Conservation (phyloP, 208 protist species). For the Acanthamoeba triangularis region DNA sequence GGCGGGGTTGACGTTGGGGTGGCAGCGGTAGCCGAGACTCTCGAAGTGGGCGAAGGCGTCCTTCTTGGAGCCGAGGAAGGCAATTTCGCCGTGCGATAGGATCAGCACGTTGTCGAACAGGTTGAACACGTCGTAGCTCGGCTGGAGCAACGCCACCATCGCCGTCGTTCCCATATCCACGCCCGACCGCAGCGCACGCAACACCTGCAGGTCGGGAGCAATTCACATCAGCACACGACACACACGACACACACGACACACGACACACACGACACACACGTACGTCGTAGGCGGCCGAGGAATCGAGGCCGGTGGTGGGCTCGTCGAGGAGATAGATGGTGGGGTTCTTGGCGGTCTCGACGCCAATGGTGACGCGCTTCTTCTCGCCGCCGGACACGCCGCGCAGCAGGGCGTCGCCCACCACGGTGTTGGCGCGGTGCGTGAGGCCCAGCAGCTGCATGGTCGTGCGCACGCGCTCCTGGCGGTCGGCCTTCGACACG, state of each 20-base stretch:
- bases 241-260: not conserved
- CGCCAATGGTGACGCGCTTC: constrained; percentile 89
- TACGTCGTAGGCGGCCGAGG: constrained; percentile 76
- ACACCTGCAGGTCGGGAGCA: not conserved
- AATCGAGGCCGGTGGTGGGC: constrained; percentile 93
- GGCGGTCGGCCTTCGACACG: constrained; percentile 4
- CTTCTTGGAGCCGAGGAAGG: constrained; percentile 24
- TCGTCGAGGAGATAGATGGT: constrained; percentile 88
- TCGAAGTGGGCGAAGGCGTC: constrained; percentile 64
- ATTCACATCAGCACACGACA: not conserved
- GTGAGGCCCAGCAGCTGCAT: constrained; percentile 79
- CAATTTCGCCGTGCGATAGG: constrained; percentile 74
- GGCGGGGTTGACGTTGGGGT: constrained; percentile 76
- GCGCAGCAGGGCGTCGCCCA: constrained; percentile 82
- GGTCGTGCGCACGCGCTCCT: constrained; percentile 30
- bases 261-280: not conserved
- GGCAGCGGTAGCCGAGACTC: constrained; percentile 67
- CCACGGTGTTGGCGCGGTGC: constrained; percentile 76
- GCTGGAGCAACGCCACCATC: constrained; percentile 80
- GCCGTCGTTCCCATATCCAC: constrained; percentile 71
- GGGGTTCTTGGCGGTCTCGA: constrained; percentile 86
- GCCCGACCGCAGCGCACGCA: constrained; percentile 39
- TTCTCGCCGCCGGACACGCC: constrained; percentile 91
- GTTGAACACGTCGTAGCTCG: constrained; percentile 75
- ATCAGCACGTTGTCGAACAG: constrained; percentile 82